Conservation (phyloP, 345 rosid species). For the Erodium maritimum region DNA sequence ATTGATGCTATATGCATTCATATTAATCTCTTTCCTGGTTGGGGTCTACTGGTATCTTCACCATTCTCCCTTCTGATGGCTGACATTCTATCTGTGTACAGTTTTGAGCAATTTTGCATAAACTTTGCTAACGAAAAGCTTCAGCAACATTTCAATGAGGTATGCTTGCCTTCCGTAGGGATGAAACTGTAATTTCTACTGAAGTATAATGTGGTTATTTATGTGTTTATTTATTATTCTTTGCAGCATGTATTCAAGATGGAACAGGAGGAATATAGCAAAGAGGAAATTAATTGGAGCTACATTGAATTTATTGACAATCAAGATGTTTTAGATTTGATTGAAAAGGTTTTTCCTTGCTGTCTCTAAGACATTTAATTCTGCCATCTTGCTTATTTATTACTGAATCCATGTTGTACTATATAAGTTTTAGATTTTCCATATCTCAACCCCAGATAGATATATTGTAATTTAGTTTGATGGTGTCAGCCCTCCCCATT, state of each 20-base stretch:
- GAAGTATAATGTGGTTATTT: background rate
- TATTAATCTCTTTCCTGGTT: background rate
- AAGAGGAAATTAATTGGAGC: slow-evolving; percentile 97
- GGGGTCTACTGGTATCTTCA: background rate
- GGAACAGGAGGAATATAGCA: slow-evolving; percentile 97
- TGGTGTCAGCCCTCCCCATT: background rate
- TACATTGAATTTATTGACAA: slow-evolving; percentile 96
- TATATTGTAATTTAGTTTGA: too few species aligned
- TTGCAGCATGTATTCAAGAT: slow-evolving; percentile 98
- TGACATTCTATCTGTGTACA: slow-evolving; percentile 13
- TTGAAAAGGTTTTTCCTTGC: slow-evolving; percentile 68
- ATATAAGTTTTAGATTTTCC: background rate
- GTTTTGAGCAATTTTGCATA: slow-evolving; percentile 99
- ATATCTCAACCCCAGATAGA: background rate
- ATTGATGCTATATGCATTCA: background rate
- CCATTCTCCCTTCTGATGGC: background rate
- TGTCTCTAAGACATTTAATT: background rate
- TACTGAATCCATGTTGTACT: background rate
- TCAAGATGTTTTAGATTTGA: slow-evolving; percentile 94
- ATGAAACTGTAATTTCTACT: background rate
- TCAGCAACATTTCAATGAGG: slow-evolving; percentile 99
- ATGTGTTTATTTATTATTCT: slow-evolving; percentile 1
- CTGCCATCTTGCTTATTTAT: background rate
- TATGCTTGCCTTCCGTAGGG: slow-evolving; percentile 16
- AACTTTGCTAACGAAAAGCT: slow-evolving; percentile 99